Base-by-base conservation (phyloP, 371 early-diverging fungal species). In the Apophysomyces variabilis region DNA sequence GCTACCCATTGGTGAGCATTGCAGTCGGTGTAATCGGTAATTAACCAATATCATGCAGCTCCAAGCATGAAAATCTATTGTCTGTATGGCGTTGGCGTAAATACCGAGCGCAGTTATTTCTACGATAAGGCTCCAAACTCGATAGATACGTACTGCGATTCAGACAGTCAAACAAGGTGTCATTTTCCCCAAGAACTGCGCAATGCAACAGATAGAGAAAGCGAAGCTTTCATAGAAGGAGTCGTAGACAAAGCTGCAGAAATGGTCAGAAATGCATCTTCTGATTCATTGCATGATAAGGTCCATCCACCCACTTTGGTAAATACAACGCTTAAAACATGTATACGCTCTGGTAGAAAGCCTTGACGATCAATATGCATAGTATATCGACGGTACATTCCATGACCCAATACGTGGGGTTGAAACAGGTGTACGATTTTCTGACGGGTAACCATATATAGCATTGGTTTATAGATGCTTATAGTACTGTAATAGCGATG, bases 11-110 rank as follows among this genome's bases (percentile, higher is more conserved):
- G 94, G 80, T 79, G 71, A 68, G 61, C 44, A 5, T 36, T 38
- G 39, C 43, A 13, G 9, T 50, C 39, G 6, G 13, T 50, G 57
- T 43, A 21, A 50, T 8, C 21, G 21, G 9, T 5, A 26, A 5
- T 50, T 21, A 50, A 21, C 54, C 16, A 50, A 16, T 35, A 0
- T 50, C 32, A 56, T 64, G 26, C 64, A 67, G 73, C 94, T 1
- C 93, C 93, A 7, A 75, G 80, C 57, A 87, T 96, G 87, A 91
- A 86, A 47, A 89, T 95, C 18, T 92, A 91, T 71, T 92, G 92
- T 64, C 65, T 95, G 12, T 96, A 96, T 72, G 97, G 97, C 0
- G 83, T 89, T 16, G 93, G 93, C 18, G 83, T 88, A 14, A 75
- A 76, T 1, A 95, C 95, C 1, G 96, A 96, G 75, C 82, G 95